These are phyloP conservation scores for Sporothrix globosa DNA, from an alignment of 2,329 filamentous ascomycete genomes.

Conservation along the genomic window DNA sequence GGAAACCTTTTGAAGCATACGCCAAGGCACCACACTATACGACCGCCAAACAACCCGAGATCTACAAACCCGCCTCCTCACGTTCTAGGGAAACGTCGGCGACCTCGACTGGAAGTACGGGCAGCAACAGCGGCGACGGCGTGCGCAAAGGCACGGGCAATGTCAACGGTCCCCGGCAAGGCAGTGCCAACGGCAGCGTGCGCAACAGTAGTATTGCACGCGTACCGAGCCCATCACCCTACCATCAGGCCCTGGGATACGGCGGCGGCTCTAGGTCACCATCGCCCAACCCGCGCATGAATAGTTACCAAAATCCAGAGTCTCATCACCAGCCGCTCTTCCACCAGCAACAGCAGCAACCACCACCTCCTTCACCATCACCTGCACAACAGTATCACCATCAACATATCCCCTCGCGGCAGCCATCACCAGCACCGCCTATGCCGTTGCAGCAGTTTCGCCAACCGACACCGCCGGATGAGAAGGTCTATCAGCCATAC, in stretches of 20 bases:
- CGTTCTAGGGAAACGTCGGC: conserved; percentile 49
- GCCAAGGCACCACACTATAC: conserved; percentile 68
- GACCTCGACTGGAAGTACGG: conserved; percentile 44
- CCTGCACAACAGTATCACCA: conserved; percentile 31
- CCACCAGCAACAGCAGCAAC: conserved; percentile 27
- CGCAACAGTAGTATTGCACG: conserved; percentile 15
- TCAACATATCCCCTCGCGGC: conserved; percentile 34
- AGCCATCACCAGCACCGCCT: conserved; percentile 33
- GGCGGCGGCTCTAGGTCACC: conserved; percentile 40
- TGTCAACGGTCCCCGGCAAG: conserved; percentile 29
- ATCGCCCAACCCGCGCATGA: conserved; percentile 35
- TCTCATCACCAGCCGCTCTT: conserved; percentile 30
- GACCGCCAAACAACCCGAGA: conserved; percentile 63
- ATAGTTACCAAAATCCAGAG: conserved; percentile 19
- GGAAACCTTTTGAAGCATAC: conserved; percentile 70
- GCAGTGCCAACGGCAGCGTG: conserved; percentile 27
- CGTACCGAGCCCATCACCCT: conserved; percentile 29
- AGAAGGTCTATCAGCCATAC: conserved; percentile 37
- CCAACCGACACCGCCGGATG: conserved; percentile 35
- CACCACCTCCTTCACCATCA: conserved; percentile 20
- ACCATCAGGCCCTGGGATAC: conserved; percentile 35
- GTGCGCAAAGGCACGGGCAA: conserved; percentile 31
- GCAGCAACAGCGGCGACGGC: conserved; percentile 39
- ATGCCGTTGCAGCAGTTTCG: conserved; percentile 33
- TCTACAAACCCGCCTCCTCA: conserved; percentile 53